Base-by-base conservation (phyloP, 2,329 filamentous ascomycete genomes). In the Hortaea werneckii region DNA sequence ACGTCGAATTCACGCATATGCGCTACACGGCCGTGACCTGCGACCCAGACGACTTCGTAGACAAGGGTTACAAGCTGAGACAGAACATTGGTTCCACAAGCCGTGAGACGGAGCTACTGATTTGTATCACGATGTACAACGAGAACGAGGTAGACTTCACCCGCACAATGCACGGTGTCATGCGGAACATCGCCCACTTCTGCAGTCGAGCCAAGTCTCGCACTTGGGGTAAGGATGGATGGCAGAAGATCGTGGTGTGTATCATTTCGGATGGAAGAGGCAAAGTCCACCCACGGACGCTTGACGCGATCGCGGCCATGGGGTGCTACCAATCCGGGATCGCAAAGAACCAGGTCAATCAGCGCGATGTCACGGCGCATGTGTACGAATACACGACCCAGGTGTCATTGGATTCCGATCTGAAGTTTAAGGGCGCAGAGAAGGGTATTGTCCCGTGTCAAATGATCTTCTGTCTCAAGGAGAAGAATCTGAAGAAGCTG, bases 361-460 rank as follows among this genome's bases (percentile, higher is more conserved):
- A 92, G 60, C 86, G 87, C 57, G 87, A 94, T 50, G 92, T 98
- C 40, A 90, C 89, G 54, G 90, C 89, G 0, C 92, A 98, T 68
- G 87, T 98, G 10, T 98, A 98, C 71, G 92, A 98, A 65, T 98
- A 98, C 69, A 98, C 92, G 0, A 96, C 92, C 0, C 94, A 98
- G 60, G 92, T 98, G 8, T 96, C 90, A 0, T 77, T 98, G 7
- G 92, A 98, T 64, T 78, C 89, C 0, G 90, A 95, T 56, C 78
- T 98, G 53, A 95, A 95, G 66, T 98, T 98, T 74, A 98, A 98
- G 72, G 92, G 94, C 30, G 92, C 92, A 1, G 94, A 98, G 68
- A 98, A 98, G 72, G 92, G 94, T 29, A 98, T 98, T 54, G 87
- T 96, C 9, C 94, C 92, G 1, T 94, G 88, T 62, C 92, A 98